Base-by-base conservation (phyloP, 1,284 basidiomycete species). In the Cutaneotrichosporon sp. region DNA sequence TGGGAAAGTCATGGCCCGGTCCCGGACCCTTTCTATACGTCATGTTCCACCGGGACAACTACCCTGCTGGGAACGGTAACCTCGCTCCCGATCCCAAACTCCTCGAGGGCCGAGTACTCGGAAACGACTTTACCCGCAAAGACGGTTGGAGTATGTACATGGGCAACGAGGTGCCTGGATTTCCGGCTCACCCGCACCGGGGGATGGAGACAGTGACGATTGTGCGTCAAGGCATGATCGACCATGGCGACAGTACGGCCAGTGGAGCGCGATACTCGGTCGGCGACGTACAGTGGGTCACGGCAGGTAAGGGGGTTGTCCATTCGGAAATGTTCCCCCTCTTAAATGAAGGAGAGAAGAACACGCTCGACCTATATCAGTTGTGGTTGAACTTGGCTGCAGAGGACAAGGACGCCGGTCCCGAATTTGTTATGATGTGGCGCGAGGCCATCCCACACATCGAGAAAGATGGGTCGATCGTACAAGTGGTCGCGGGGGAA, bases 231-330 rank as follows among this genome's bases (percentile, higher is more conserved):
- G 64, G 64, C 38, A 21, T 30, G 8, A 50, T 65, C 21, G 66
- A 68, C 47, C 66, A 68, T 47, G 66, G 61, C 31, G 66, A 68
- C 61, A 61, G 59, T 22, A 63, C 63, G 5, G 59, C 59, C n/a
- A 55, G 61, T 0, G 66, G 66, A 11, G 66, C 66, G 16, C 61
- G 66, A 6, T 68, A 65, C 52, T 56, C 61, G 2, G 32, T 47
- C 22, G 66, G 66, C 31, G 66, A 68, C 64, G 63, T 68, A 38
- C 66, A 68, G 58, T 68, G 66, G 66, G 66, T 68, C 11, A 68
- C 66, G 26, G 60, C 66, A 0, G 66, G 66, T 18, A 58, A 32
- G 18, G 66, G 66, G 7, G 66, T 68, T 11, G 50, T 59, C 10
- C 66, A 68, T 58, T 61, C 59, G 2, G 66, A 68, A 38, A 68